Conservation (phyloP, 495 filamentous ascomycete species). For the Penicillium verhagenii region DNA sequence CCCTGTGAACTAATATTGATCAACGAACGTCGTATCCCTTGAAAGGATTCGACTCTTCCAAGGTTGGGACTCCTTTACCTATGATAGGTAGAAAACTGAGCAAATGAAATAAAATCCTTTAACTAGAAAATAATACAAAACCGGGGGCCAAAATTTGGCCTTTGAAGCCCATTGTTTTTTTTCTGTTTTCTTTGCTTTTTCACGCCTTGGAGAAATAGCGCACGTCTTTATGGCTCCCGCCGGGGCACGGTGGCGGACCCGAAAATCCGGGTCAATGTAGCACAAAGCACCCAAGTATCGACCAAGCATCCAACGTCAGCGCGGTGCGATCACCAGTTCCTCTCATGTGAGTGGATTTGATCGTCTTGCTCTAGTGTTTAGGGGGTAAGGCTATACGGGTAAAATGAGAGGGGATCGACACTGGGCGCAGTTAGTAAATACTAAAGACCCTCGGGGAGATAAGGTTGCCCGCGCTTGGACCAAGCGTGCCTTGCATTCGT, state of each 20-base stretch:
- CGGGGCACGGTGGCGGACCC: neutral
- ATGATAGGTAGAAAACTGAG: slow-evolving; percentile 13
- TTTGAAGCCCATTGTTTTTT: neutral
- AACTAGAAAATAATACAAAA: too few species aligned
- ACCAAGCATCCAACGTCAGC: slow-evolving; percentile 3
- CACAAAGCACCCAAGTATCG: neutral
- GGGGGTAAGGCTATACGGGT: neutral
- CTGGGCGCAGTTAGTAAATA: slow-evolving; percentile 1
- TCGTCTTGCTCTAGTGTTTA: neutral
- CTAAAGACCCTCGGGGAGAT: slow-evolving; percentile 20
- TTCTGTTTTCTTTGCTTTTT: neutral
- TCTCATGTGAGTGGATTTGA: neutral
- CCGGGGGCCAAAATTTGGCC: neutral
- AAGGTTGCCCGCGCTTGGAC: slow-evolving; percentile 36
- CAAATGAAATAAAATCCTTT: neutral
- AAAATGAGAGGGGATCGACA: slow-evolving; percentile 11
- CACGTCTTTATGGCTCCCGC: neutral
- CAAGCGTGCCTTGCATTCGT: slow-evolving; percentile 37
- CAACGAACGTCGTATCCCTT: slow-evolving; percentile 14
- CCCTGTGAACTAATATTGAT: slow-evolving; percentile 6
- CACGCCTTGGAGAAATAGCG: neutral
- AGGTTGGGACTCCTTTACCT: neutral
- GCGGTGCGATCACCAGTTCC: slow-evolving; percentile 1
- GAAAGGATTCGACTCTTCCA: neutral
- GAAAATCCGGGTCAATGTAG: neutral